Percentiles rank a stretch among this genome's conserved stretches.
These are phyloP conservation scores for Candida glaebosa DNA, from an alignment of 805 yeast genomes.

Conservation along the genomic window DNA sequence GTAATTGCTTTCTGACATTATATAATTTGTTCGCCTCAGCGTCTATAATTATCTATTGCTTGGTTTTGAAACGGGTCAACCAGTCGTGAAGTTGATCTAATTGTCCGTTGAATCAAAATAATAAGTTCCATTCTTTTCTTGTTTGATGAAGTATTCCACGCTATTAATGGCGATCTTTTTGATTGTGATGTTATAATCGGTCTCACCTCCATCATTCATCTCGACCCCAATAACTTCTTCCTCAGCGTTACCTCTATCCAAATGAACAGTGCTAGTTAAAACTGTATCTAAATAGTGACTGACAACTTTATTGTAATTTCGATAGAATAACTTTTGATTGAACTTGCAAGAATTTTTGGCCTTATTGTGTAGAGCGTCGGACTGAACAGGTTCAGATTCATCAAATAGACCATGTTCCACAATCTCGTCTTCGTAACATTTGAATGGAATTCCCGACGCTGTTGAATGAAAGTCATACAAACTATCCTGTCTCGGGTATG, in stretches of 20 bases:
- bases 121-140: constrained; percentile 39
- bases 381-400: constrained; percentile 25
- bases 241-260: constrained; percentile 43
- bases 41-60: no score
- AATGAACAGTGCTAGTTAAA: constrained; percentile 27
- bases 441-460: constrained; percentile 21
- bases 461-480: constrained; percentile 17
- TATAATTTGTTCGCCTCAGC: no score
- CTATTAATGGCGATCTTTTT: constrained; percentile 30
- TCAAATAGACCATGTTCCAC: constrained; percentile 37
- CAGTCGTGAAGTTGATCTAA: no score
- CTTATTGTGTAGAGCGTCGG: constrained; percentile 5
- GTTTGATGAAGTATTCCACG: constrained; percentile 29
- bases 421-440: constrained; percentile 29
- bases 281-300: constrained; percentile 34
- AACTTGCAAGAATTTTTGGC: constrained; percentile 13
- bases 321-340: constrained; percentile 8
- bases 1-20: no score
- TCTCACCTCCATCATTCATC: constrained; percentile 35
- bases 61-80: no score
- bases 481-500: constrained; percentile 18
- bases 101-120: constrained; percentile 14
- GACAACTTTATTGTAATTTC: constrained; percentile 15
- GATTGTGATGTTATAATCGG: constrained; percentile 15
- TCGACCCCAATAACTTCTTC: constrained; percentile 24